Evolutionary conservation across 139 green algal genomes (phyloP), one percentile per base, ranked within the genome.

Genomic region (Volvox africanus): DNA sequence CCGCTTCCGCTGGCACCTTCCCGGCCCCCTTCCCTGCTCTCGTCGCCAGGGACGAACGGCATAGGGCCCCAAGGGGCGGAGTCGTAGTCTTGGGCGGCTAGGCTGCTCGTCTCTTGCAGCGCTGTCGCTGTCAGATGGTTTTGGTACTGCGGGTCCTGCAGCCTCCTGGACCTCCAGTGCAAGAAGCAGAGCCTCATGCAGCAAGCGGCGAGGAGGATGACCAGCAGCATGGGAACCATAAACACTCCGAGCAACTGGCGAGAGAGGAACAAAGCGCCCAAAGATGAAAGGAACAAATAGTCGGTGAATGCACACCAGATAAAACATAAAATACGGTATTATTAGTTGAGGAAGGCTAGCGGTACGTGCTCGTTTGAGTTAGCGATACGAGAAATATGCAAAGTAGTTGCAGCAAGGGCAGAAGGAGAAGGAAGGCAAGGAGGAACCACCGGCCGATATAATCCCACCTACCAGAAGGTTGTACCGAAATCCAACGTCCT

Each of bases 241-340:
- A 81, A 89, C 12, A 89, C 30, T 9, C n/a, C 85, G 61, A 76
- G 76, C 9, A 89, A 14, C 85, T 89, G 85, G 6, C 5, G 11
- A 16, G 21, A 12, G 65, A 16, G 21, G 24, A 6, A 16, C 65
- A 28, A 24, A 73, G 65, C 21, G 16, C 11, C 65, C 21, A 30
- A 28, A 2, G 16, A 28, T 73, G 9, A 28, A 24, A 73, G 65
- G 65, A 73, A 9, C 65, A 73, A 24, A 73, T 30, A 2, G 21
- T 12, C 65, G 65, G 44, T 55, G 44, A 55, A 55, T 16, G 9
- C 11, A 28, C 21, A 73, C 65, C 65, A 28, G 21, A 73, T 28
- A 19, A 69, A 19, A 17, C 62, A 17, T 26, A 69, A 19, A 17
- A 16, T 24, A 28, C 65, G 16, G 65, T 5, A 73, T 5, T 30